Evolutionary conservation across 176 grass and related monocot species (phyloP).

Genomic region (Phragmites australis): DNA sequence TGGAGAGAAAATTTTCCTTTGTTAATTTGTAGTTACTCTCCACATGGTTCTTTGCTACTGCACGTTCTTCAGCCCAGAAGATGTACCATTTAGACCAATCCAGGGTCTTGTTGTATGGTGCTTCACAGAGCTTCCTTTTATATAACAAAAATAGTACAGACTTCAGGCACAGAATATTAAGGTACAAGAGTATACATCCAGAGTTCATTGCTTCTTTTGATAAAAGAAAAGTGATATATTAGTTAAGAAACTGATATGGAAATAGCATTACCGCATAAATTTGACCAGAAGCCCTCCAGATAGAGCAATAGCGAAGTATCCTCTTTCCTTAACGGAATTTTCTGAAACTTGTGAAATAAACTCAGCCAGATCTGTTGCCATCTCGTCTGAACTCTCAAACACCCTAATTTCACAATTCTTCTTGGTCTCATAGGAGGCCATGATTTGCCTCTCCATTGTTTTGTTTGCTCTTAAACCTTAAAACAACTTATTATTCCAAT

Average conservation of each 20-base stretch:
- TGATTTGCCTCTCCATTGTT: conserved; percentile 43
- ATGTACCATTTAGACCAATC: conserved; percentile 98
- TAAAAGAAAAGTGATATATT: conserved; percentile 4
- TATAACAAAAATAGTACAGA: neutral
- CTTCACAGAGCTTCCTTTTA: conserved; percentile 87
- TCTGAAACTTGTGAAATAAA: conserved; percentile 76
- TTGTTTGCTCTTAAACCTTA: conserved; percentile 11
- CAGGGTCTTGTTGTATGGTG: conserved; percentile 81
- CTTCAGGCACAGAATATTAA: neutral
- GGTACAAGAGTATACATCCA: neutral
- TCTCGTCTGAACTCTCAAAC: conserved; percentile 65
- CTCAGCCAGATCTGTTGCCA: conserved; percentile 66
- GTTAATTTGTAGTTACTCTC: conserved; percentile 89
- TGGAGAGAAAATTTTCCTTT: conserved; percentile 79
- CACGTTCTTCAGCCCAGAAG: conserved; percentile 89
- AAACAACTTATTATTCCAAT: conserved; percentile 32
- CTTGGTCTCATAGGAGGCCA: conserved; percentile 44
- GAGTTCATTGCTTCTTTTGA: neutral
- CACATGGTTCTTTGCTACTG: conserved; percentile 83
- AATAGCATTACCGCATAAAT: conserved; percentile 54
- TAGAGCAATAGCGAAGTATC: conserved; percentile 68
- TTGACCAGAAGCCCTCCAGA: conserved; percentile 58
- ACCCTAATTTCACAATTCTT: conserved; percentile 61
- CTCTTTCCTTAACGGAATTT: conserved; percentile 73
- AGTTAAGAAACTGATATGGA: neutral